Base-by-base conservation (phyloP, 2,329 filamentous ascomycete species). In the Colletotrichum zoysiae region DNA sequence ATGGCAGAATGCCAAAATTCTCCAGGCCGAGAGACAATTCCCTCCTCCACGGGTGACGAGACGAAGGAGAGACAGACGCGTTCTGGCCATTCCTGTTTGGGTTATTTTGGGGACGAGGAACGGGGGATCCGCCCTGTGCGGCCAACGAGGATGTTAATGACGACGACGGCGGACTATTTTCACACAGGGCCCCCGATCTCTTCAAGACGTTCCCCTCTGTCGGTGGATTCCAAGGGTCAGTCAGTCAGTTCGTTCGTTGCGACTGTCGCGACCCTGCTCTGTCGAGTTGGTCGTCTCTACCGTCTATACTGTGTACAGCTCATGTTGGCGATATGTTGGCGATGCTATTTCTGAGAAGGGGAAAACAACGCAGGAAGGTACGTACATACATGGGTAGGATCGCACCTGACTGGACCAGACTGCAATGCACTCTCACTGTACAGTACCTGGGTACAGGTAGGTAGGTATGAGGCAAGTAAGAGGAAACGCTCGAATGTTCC, bases 1-100 rank as follows among this genome's bases (percentile, higher is more conserved):
- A 71, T 71, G 58, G 51, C 58, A 58, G 59, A 8, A 42, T 63
- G 69, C 65, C 69, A 69, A 48, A 69, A 71, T 71, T 71, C 69
- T 69, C 69, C 69, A 71, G 67, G 59, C 65, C 58, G 57, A 59
- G 53, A 59, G 59, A 64, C 65, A 69, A 57, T 61, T 66, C 58
- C 59, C 48, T 44, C 30, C 9, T 44, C 30, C 9, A 48, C 62
- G 51, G 30, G 26, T 35, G 26, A 56, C 23, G 51, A 63, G 69
- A 63, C 38, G 65, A 69, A 57, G 6, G 20, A 46, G 8, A 46
- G 20, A 53, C 38, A n/a, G 69, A 71, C 65, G 69, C 69, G 69
- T 71, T 56, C 40, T 44, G 30, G 30, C 65, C 46, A 56, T 55
- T 71, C 69, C 59, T 30, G n/a, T 48, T 71, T 51, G 51, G 59